Conservation (phyloP, 495 filamentous ascomycete genomes). For the Annulohypoxylon nitens region DNA sequence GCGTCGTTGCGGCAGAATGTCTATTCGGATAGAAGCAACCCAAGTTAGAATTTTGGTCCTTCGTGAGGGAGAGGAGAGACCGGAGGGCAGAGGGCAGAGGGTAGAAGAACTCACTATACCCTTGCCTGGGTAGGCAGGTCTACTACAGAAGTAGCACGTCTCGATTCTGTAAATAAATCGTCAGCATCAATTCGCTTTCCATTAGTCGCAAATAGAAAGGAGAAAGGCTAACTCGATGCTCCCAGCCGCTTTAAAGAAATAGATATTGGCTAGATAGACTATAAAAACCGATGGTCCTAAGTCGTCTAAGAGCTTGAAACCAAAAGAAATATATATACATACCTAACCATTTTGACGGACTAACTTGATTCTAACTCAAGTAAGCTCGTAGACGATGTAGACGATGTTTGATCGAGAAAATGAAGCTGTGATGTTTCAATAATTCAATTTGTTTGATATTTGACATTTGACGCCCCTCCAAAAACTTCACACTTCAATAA, state of each 20-base stretch:
- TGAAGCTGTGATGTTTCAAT: conserved; percentile 28
- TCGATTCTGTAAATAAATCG: conserved; percentile 65
- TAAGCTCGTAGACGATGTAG: conserved; percentile 13
- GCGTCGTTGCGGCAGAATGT: conserved; percentile 63
- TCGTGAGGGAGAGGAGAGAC: conserved; percentile 54
- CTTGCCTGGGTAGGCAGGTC: conserved; percentile 86
- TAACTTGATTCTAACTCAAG: conserved; percentile 4
- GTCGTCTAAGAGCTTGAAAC: background rate
- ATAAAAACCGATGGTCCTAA: background rate
- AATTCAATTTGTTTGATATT: background rate
- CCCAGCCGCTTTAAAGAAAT: background rate
- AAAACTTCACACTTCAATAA: conserved; percentile 38
- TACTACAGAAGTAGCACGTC: conserved; percentile 91
- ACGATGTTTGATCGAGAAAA: conserved; percentile 18
- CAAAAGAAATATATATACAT: background rate
- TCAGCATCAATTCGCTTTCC: conserved; percentile 27
- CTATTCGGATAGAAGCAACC: background rate
- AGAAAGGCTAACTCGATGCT: conserved; percentile 3
- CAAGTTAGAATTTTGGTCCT: conserved; percentile 10
- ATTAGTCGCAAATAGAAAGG: too few species aligned
- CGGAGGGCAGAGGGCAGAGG: background rate
- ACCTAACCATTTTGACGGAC: conserved; percentile 10
- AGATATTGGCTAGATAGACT: background rate
- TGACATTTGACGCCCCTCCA: conserved; percentile 38
- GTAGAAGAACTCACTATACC: conserved; percentile 68